These are phyloP conservation scores for Anthoceros angustus DNA, from an alignment of 225 moss, liverwort and hornwort genomes.

Conservation along the genomic window DNA sequence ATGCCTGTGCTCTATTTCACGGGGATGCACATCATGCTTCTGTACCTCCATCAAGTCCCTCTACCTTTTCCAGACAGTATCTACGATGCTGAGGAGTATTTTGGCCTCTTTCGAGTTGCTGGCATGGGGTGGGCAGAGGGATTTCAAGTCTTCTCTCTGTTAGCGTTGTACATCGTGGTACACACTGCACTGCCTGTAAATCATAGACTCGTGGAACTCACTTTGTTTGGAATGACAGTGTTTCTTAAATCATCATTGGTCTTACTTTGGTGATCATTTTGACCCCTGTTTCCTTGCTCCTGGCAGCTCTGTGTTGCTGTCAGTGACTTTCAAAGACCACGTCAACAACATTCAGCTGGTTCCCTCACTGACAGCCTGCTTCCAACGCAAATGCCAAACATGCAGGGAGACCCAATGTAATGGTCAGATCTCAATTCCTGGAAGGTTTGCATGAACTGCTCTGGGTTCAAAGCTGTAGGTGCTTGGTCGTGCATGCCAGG, in stretches of 20 bases:
- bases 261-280: not conserved
- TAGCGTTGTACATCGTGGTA: constrained; percentile 72
- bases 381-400: constrained; percentile 35
- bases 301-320: constrained; percentile 65
- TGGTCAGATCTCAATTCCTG: constrained; percentile 15
- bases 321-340: constrained; percentile 47
- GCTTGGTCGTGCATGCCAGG: not conserved
- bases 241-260: not conserved
- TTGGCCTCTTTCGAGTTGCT: constrained; percentile 54
- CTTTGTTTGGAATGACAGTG: not conserved
- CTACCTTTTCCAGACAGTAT: constrained; percentile 40
- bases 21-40: constrained; percentile 56
- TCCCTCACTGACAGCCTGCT: constrained; percentile 58
- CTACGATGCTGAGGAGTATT: constrained; percentile 42
- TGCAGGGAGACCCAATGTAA: constrained; percentile 60
- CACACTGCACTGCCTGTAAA: too few relatives aligned
- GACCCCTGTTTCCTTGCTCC: not conserved
- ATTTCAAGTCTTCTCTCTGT: constrained; percentile 51
- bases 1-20: constrained; percentile 58
- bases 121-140: constrained; percentile 69
- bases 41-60: constrained; percentile 75
- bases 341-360: constrained; percentile 31
- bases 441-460: constrained; percentile 6
- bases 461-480: not conserved
- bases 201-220: not conserved